A percentile compares a stretch with the other conserved stretches of the same genome.
These are phyloP conservation scores for Penicillium manginii DNA, from an alignment of 495 filamentous ascomycete genomes.

Conservation along the genomic window DNA sequence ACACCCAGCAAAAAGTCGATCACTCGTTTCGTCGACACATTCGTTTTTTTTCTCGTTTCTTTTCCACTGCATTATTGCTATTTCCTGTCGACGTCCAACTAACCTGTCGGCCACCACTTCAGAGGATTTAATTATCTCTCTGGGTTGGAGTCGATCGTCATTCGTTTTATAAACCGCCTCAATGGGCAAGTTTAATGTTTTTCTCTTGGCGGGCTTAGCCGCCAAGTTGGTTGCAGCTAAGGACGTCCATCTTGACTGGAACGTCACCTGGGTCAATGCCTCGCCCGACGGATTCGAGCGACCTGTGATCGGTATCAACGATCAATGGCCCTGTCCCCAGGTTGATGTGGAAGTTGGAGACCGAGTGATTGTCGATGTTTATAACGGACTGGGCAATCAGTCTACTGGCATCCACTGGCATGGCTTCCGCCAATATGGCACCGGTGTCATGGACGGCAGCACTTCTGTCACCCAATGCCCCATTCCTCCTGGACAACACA, in stretches of 20 bases:
- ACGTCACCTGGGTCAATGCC: slow-evolving; percentile 78
- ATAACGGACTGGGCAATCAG: slow-evolving; percentile 76
- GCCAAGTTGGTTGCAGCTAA: slow-evolving; percentile 33
- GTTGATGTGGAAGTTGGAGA: slow-evolving; percentile 75
- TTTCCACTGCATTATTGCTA: background rate
- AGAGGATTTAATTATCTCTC: slow-evolving; percentile 28
- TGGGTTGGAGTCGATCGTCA: slow-evolving; percentile 20
- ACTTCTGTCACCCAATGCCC: slow-evolving; percentile 69
- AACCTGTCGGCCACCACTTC: background rate
- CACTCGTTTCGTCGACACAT: slow-evolving; percentile 21
- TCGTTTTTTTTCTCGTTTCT: slow-evolving; percentile 15
- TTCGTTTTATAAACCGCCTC: slow-evolving; percentile 17
- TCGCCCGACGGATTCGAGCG: slow-evolving; percentile 78
- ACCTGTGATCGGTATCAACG: slow-evolving; percentile 81
- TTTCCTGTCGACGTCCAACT: slow-evolving; percentile 7
- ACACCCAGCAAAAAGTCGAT: slow-evolving; percentile 21
- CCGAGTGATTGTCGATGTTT: slow-evolving; percentile 69
- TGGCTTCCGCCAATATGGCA: slow-evolving; percentile 65
- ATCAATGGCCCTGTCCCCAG: slow-evolving; percentile 73
- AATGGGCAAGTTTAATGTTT: slow-evolving; percentile 29
- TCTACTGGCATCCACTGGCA: slow-evolving; percentile 74
- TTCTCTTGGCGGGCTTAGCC: slow-evolving; percentile 27
- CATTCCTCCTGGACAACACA: slow-evolving; percentile 58
- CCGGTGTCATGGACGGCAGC: slow-evolving; percentile 65
- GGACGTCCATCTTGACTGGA: slow-evolving; percentile 60